These are phyloP conservation scores for Hypericum androsaemum DNA, from an alignment of 345 rosid species.

Conservation along the genomic window DNA sequence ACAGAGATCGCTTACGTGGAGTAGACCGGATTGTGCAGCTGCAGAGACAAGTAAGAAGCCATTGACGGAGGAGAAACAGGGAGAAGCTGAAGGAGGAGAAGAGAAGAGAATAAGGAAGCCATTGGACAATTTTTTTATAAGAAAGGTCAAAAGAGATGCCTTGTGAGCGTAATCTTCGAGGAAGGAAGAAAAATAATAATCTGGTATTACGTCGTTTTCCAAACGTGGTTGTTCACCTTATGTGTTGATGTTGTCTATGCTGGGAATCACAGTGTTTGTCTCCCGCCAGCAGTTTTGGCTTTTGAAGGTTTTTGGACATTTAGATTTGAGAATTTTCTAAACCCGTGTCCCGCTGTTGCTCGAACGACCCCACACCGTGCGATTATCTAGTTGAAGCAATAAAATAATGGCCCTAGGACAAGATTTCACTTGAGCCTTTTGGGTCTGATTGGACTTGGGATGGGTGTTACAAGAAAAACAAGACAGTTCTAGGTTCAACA, in stretches of 20 bases:
- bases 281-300: slow-evolving; percentile 26
- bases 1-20: slow-evolving; percentile 26
- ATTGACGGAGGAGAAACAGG: slow-evolving; percentile 17
- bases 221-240: neutral
- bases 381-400: too few species aligned
- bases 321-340: too few species aligned
- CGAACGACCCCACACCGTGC: too few species aligned
- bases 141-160: too few species aligned
- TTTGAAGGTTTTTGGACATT: neutral
- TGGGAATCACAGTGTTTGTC: slow-evolving; percentile 13
- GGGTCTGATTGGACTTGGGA: too few species aligned
- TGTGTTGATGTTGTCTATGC: neutral
- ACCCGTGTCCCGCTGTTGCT: too few species aligned
- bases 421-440: too few species aligned
- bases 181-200: neutral
- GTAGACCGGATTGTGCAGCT: slow-evolving; percentile 14
- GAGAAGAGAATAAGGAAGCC: neutral
- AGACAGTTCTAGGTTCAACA: too few species aligned
- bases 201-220: neutral
- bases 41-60: slow-evolving; percentile 36
- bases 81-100: neutral
- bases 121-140: slow-evolving; percentile 4
- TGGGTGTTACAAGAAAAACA: too few species aligned
- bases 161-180: slow-evolving; percentile 9
- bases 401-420: too few species aligned